Evolutionary conservation across 1,139 yeast genomes (phyloP).

Genomic region (Tardiomyces depauwii): DNA sequence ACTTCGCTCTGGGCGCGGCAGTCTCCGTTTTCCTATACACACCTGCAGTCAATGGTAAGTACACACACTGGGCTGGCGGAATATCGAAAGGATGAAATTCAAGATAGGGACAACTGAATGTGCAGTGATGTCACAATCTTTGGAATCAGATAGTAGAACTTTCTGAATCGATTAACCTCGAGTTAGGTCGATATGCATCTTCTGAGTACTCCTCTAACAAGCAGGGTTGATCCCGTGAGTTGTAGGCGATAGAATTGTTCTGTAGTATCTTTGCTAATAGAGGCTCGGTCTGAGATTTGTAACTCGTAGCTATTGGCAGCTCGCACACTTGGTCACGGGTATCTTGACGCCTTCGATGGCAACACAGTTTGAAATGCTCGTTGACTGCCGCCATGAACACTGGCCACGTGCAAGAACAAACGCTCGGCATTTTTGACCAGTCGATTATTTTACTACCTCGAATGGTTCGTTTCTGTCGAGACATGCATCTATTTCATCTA

Average conservation of each 20-base stretch:
- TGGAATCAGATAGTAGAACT: slow-evolving; percentile 23
- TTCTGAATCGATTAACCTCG: slow-evolving; percentile 2
- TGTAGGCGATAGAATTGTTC: too few relatives aligned
- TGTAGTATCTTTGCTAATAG: background rate
- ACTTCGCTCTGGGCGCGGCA: too few relatives aligned
- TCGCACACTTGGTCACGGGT: slow-evolving; percentile 3
- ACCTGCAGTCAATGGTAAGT: too few relatives aligned
- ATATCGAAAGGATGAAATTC: background rate
- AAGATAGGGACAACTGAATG: slow-evolving; percentile 28
- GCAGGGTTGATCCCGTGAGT: too few relatives aligned
- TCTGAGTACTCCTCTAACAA: too few relatives aligned
- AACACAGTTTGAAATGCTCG: slow-evolving; percentile 6
- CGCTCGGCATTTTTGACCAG: too few relatives aligned
- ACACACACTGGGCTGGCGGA: background rate
- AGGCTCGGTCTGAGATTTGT: background rate
- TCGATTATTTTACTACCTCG: too few relatives aligned
- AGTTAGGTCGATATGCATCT: too few relatives aligned
- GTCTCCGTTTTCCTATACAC: too few relatives aligned
- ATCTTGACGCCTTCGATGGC: slow-evolving; percentile 6
- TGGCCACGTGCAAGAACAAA: background rate
- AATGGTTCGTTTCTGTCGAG: too few relatives aligned
- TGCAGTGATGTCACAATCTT: slow-evolving; percentile 15
- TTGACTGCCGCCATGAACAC: background rate
- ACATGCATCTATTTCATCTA: too few relatives aligned
- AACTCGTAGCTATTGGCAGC: slow-evolving; percentile 1